Evolutionary conservation across 768 basidiomycete genomes (phyloP), one percentile per base, ranked within the genome.

Genomic region (Neoboletus subvelutipes): DNA sequence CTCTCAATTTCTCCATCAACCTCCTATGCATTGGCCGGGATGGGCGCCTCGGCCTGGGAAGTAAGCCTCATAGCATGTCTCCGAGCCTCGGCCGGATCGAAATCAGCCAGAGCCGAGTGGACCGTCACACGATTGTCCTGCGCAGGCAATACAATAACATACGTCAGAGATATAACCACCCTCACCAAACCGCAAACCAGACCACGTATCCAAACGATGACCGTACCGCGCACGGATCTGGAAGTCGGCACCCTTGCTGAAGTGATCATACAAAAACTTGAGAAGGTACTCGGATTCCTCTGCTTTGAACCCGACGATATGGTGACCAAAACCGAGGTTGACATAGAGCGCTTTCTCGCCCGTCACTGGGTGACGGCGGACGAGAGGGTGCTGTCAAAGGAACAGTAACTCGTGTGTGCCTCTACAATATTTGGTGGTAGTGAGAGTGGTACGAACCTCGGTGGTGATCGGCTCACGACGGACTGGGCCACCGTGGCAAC

Each of bases 311-410:
- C 42, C 42, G 42, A 43, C 42, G 42, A 43, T 43, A 17, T 24
- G 42, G 15, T 24, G 42, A 9, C 7, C 13, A 15, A 83, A 83
- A 31, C 78, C 80, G 52, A 75, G 76, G 69, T 84, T 84, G 70
- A 85, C 72, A 63, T 81, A 83, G 20, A 86, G 72, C 1, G 80
- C 83, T 26, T 43, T 43, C 15, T 26, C 42, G 24, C 42, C 83
- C 0, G 85, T 86, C 1, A 79, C 80, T 18, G 84, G 85, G 66
- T 85, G 84, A 15, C 75, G 71, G 55, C 84, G 79, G 56, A 85
- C 83, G 61, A 83, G 52, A 6, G 82, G 80, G 24, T 43, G 42
- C 24, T 43, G 15, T 10, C 4, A 15, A 43, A 2, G 24, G 1
- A 43, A 34, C 13, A 2, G n/a, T n/a, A n/a, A n/a, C n/a, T 26